These are phyloP conservation scores for Sugiyamaella floridensis DNA, from an alignment of 805 yeast species.

Conservation along the genomic window DNA sequence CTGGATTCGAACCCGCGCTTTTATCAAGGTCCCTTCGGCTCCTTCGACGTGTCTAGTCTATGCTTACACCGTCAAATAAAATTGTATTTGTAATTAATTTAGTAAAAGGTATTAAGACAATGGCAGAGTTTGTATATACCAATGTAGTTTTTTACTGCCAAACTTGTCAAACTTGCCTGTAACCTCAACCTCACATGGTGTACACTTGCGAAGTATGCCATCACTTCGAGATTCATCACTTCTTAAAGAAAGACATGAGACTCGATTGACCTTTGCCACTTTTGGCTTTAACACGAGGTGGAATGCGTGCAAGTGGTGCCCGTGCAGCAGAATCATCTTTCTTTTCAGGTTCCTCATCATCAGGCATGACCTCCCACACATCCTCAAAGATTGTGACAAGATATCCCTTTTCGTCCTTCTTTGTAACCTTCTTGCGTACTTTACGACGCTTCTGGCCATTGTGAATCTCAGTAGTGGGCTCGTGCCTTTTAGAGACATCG, in stretches of 20 bases:
- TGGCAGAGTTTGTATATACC: too few species aligned
- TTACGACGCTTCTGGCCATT: conserved; percentile 7
- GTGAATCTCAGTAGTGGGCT: not conserved
- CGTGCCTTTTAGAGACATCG: not conserved
- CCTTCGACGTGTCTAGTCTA: too few species aligned
- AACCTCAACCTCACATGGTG: too few species aligned
- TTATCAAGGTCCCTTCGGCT: too few species aligned
- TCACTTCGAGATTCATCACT: not conserved
- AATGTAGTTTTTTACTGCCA: too few species aligned
- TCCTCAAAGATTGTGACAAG: conserved; percentile 13
- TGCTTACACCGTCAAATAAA: too few species aligned
- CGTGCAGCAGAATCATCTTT: not conserved
- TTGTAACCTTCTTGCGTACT: conserved; percentile 12
- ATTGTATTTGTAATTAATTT: too few species aligned
- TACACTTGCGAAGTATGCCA: too few species aligned
- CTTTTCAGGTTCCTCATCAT: conserved; percentile 7
- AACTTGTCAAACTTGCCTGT: too few species aligned
- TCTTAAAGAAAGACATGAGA: conserved; percentile 17
- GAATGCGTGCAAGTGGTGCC: conserved; percentile 7
- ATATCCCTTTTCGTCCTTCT: conserved; percentile 14
- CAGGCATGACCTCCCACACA: conserved; percentile 15
- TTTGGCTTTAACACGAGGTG: conserved; percentile 7
- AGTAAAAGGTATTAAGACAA: too few species aligned
- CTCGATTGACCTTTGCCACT: conserved; percentile 9
- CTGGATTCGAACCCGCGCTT: not conserved